These are phyloP conservation scores for Capronia americana DNA, from an alignment of 2,329 filamentous ascomycete species.

Conservation along the genomic window DNA sequence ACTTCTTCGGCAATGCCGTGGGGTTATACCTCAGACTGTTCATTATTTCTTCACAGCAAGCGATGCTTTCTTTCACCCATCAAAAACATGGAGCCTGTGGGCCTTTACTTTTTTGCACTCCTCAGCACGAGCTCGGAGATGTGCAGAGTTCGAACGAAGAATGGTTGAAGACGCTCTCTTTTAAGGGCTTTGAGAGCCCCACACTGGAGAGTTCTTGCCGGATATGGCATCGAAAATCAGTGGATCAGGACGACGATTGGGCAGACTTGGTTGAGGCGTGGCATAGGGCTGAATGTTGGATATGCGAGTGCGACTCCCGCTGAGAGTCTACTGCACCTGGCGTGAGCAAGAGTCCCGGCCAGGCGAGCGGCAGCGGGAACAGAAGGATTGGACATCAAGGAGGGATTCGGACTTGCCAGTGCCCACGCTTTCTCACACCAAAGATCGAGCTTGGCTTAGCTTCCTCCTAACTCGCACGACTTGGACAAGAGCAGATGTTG, in stretches of 20 bases:
- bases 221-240: not conserved
- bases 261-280: not conserved
- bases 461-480: not conserved
- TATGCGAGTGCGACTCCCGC: not conserved
- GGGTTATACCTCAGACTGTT: not conserved
- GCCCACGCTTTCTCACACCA: not conserved
- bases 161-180: not conserved
- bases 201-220: not conserved
- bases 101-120: constrained; percentile 11
- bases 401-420: not conserved
- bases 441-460: not conserved
- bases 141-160: not conserved
- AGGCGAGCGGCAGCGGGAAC: constrained; percentile 1
- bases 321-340: not conserved
- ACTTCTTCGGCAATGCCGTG: not conserved
- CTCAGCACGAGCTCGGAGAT: not conserved
- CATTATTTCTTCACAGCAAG: constrained; percentile 19
- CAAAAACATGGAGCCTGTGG: not conserved
- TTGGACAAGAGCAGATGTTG: constrained; percentile 4
- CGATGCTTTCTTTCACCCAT: constrained; percentile 5
- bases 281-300: constrained; percentile 10
- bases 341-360: not conserved
- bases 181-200: not conserved
- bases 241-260: constrained; percentile 3
- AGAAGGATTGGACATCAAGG: constrained; percentile 7